Conservation (phyloP, 768 basidiomycete genomes). For the Boletus insuetus region DNA sequence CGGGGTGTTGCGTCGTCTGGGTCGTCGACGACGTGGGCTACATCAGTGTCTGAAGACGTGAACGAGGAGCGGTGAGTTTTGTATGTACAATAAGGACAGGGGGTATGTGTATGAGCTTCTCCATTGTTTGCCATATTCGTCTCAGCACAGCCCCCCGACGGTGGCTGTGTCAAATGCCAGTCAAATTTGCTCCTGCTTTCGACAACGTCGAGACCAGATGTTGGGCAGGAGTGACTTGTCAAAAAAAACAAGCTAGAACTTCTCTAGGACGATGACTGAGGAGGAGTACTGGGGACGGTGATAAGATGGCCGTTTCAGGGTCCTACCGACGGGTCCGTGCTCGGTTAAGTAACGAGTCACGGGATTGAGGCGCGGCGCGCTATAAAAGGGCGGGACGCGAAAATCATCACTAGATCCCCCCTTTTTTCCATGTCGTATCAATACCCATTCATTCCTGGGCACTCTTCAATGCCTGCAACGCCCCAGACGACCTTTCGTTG, state of each 20-base stretch:
- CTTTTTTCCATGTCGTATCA: constrained; percentile 48
- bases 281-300: too few species aligned
- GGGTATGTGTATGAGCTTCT: too few species aligned
- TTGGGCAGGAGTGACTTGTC: too few species aligned
- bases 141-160: too few species aligned
- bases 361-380: constrained; percentile 4
- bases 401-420: constrained; percentile 21
- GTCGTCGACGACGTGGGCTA: too few species aligned
- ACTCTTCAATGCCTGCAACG: constrained; percentile 47
- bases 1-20: constrained; percentile 29
- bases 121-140: too few species aligned
- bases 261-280: too few species aligned
- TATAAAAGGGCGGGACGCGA: constrained; percentile 33
- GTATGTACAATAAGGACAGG: too few species aligned
- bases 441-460: constrained; percentile 44
- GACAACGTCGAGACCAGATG: too few species aligned
- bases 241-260: too few species aligned
- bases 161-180: too few species aligned
- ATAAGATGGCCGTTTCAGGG: constrained; percentile 4
- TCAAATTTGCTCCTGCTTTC: too few species aligned
- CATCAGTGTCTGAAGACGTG: not conserved
- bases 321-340: constrained; percentile 22
- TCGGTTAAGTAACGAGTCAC: constrained; percentile 23
- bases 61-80: not conserved
- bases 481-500: constrained; percentile 42